phyloP scores from a whole-genome alignment of 2,329 filamentous ascomycete species.

The Ceratocystis lukuohia region DNA sequence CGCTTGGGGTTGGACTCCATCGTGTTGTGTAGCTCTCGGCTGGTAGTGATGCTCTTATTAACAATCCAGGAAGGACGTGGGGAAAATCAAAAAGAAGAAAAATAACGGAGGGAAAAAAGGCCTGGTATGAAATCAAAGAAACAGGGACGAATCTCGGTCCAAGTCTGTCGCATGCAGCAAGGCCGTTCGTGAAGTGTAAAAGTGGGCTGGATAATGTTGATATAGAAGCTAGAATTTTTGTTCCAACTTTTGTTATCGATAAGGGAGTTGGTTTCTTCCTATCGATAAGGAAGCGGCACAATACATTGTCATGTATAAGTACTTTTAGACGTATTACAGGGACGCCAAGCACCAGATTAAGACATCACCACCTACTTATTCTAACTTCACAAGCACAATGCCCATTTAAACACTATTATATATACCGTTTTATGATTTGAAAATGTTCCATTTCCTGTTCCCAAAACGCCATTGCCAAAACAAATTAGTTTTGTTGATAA shows the following conservation, averaged over 20 bases:
- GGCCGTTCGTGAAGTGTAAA: not conserved
- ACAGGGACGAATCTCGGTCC: not conserved
- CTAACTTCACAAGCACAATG: not conserved
- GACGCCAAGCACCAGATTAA: too few species aligned
- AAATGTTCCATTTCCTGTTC: conserved; percentile 17
- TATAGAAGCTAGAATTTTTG: conserved; percentile 15
- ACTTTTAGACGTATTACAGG: not conserved
- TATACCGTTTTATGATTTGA: conserved; percentile 15
- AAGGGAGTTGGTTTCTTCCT: not conserved
- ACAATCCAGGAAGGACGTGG: too few species aligned
- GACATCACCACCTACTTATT: not conserved
- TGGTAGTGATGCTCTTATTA: too few species aligned
- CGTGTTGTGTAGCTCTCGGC: not conserved
- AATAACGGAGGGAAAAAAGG: not conserved
- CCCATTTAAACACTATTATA: not conserved
- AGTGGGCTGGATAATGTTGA: not conserved
- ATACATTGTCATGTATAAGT: not conserved
- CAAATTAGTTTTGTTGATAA: conserved; percentile 13
- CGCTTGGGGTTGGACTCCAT: conserved; percentile 39
- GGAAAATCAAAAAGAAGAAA: not conserved
- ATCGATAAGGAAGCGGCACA: not conserved
- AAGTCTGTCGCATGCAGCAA: not conserved
- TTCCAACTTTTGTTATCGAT: conserved; percentile 18
- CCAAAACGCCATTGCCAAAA: conserved; percentile 19
- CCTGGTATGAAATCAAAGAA: not conserved